These are phyloP conservation scores for Papilionanthe hybrid DNA, from an alignment of 116 monocot species.

Conservation along the genomic window DNA sequence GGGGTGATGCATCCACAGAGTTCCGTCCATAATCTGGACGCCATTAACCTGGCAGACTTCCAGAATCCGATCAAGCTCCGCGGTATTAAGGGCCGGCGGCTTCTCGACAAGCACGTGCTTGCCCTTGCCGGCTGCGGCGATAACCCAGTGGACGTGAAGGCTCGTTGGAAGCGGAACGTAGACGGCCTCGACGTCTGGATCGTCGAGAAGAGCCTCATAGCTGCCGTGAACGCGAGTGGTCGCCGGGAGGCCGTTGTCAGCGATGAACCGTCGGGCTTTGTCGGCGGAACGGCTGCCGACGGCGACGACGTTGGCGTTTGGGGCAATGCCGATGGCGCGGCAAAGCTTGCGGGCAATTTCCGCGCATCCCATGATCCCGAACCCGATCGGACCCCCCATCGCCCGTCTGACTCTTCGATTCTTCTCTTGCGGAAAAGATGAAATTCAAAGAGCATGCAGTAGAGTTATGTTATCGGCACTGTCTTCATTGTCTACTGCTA, in stretches of 20 bases:
- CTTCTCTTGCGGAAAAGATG: too few relatives aligned
- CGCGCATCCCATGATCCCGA: constrained; percentile 84
- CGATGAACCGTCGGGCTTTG: constrained; percentile 55
- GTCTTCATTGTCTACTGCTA: too few relatives aligned
- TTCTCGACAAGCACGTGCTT: constrained; percentile 94
- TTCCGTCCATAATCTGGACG: constrained; percentile 88
- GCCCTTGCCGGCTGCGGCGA: constrained; percentile 56
- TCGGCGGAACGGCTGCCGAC: constrained; percentile 54
- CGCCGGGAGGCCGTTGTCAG: constrained; percentile 40
- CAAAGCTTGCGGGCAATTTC: constrained; percentile 65
- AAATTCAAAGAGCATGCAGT: too few relatives aligned
- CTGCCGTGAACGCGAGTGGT: constrained; percentile 34
- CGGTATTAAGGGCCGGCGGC: constrained; percentile 55
- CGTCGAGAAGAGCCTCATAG: constrained; percentile 71
- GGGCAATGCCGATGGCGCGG: constrained; percentile 58
- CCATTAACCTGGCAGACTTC: constrained; percentile 43
- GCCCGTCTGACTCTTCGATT: background rate
- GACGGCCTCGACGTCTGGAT: constrained; percentile 64
- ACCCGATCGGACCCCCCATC: constrained; percentile 26
- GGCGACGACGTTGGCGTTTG: constrained; percentile 54
- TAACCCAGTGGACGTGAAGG: constrained; percentile 74
- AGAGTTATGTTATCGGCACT: too few relatives aligned
- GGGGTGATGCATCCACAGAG: constrained; percentile 96
- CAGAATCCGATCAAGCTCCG: constrained; percentile 67
- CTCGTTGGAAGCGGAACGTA: constrained; percentile 84